A percentile compares a stretch with the other conserved stretches of the same genome.
Conservation (phyloP, 2,329 filamentous ascomycete genomes). For the Chaetomium strumarium region DNA sequence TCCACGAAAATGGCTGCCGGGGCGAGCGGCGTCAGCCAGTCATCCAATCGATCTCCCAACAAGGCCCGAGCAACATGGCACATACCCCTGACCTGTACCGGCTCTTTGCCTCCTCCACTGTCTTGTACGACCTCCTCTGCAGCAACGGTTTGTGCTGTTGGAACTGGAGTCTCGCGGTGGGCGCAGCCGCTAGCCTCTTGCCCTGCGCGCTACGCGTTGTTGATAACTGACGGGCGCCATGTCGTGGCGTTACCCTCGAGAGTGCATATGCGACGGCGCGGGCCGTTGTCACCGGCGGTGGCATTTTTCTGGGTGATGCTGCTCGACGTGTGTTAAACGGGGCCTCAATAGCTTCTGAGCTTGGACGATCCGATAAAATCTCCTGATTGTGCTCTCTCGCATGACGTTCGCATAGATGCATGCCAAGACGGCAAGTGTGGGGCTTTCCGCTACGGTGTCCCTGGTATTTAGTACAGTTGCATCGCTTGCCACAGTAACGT, state of each 20-base stretch:
- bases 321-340: neutral
- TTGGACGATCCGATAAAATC: slow-evolving; percentile 11
- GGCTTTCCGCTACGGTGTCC: no score
- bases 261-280: slow-evolving; percentile 33
- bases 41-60: neutral
- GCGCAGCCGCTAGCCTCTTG: slow-evolving; percentile 22
- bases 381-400: slow-evolving; percentile 9
- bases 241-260: slow-evolving; percentile 29
- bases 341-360: slow-evolving; percentile 3
- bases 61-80: neutral
- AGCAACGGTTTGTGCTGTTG: slow-evolving; percentile 26
- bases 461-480: no score
- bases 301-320: slow-evolving; percentile 30
- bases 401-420: neutral
- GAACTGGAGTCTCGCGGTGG: slow-evolving; percentile 13
- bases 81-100: slow-evolving; percentile 51
- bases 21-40: slow-evolving; percentile 6
- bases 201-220: slow-evolving; percentile 24
- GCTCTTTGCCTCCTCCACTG: slow-evolving; percentile 55
- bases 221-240: slow-evolving; percentile 41
- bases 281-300: slow-evolving; percentile 33
- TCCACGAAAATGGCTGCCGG: slow-evolving; percentile 82
- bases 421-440: neutral
- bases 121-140: slow-evolving; percentile 42
- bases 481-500: no score